Conservation (phyloP, 495 filamentous ascomycete species). For the Hypoxylon cercidicola region DNA sequence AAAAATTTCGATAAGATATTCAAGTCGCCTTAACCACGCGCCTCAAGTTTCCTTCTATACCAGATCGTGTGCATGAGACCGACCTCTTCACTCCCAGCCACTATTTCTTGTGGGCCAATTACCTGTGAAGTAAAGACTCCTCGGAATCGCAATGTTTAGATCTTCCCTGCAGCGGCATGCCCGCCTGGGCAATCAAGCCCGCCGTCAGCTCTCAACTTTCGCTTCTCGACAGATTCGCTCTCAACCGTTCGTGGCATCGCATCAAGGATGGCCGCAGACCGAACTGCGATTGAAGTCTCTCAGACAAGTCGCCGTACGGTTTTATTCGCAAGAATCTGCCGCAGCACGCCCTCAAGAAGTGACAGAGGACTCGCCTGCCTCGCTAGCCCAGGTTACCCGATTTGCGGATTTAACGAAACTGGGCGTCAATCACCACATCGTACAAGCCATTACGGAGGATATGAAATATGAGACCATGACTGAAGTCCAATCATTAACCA, state of each 20-base stretch:
- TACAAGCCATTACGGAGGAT: conserved; percentile 73
- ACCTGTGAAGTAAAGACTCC: conserved; percentile 4
- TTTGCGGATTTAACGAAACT: conserved; percentile 75
- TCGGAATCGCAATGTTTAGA: conserved; percentile 38
- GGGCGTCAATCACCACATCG: conserved; percentile 70
- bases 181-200: conserved; percentile 42
- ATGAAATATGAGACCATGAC: conserved; percentile 91
- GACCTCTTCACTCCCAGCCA: conserved; percentile 27
- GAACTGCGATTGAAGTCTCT: conserved; percentile 19
- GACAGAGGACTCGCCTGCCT: conserved; percentile 23
- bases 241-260: conserved; percentile 30
- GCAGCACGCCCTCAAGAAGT: conserved; percentile 15
- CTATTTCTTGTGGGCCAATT: conserved; percentile 19
- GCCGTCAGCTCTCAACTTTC: conserved; percentile 40
- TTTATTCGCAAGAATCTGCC: conserved; percentile 54
- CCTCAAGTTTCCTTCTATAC: conserved; percentile 24
- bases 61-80: conserved; percentile 25
- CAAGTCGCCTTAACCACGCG: conserved; percentile 41
- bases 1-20: conserved; percentile 38
- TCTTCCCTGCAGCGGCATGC: conserved; percentile 45
- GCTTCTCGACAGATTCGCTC: conserved; percentile 37
- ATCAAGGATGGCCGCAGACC: conserved; percentile 25
- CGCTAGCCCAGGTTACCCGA: conserved; percentile 60
- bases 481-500: conserved; percentile 86
- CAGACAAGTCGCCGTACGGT: conserved; percentile 40